Base-by-base conservation (phyloP, 192 early-diverging fungal species). In the Lunasporangiospora selenospora region DNA sequence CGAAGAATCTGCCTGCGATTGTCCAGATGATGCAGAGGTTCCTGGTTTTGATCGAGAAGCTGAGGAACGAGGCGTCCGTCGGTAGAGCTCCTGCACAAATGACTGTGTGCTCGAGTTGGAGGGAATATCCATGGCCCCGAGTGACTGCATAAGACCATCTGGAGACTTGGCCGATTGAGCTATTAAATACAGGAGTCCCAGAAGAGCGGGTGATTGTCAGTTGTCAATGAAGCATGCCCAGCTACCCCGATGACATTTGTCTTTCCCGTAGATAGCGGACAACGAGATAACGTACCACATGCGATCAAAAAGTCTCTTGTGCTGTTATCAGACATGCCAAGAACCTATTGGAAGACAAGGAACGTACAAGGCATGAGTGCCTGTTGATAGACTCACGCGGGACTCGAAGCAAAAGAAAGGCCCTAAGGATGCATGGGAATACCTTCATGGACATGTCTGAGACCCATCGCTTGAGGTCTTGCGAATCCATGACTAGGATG, bases 221-320 rank as follows among this genome's bases (percentile, higher is more conserved):
- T n/a, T n/a, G n/a, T n/a, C n/a, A n/a, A n/a, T n/a, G n/a, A n/a
- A 16, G 24, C 47, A 24, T 48, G 26, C 10, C n/a, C n/a, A n/a
- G n/a, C n/a, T n/a, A n/a, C n/a, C n/a, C n/a, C n/a, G n/a, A n/a
- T n/a, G n/a, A n/a, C n/a, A n/a, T n/a, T n/a, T n/a, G n/a, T n/a
- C n/a, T n/a, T n/a, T n/a, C n/a, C n/a, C n/a, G n/a, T n/a, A n/a
- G n/a, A n/a, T n/a, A n/a, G n/a, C n/a, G 15, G 36, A 53, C 24
- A 23, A 16, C 2, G 3, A 26, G 52, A 24, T 5, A 19, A 32
- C 27, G 32, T 77, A 81, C 81, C 82, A 63, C 79, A 62, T 11
- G 89, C 85, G 44, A 89, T 80, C 52, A 93, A 62, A 67, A 83
- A 93, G 75, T 93, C 90, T 21, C 88, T 83, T 18, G 87, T 75